Base-by-base conservation (phyloP, 345 rosid species). In the Turritis glabra region DNA sequence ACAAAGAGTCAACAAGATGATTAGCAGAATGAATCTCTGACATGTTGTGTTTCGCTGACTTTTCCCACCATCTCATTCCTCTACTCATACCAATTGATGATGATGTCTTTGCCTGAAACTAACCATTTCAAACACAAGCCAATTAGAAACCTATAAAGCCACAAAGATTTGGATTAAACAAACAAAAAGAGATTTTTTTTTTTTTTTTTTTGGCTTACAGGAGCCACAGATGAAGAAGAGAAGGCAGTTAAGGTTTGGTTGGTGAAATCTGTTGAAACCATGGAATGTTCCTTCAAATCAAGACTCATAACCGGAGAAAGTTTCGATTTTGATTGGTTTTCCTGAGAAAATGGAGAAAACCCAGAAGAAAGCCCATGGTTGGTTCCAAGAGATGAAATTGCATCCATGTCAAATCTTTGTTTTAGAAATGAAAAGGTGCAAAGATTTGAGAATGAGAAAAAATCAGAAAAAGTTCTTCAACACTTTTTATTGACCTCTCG, bases 51-150 rank as follows among this genome's bases (percentile, higher is more conserved):
- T 78, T 71, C 21, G 68, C 71, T 71, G 83, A 84, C 37, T 88
- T 88, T 37, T 90, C 92, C 97, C 96, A 88, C 97, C 97, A 90
- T 80, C 89, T 84, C 83, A 72, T 50, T 50, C 71, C 78, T 71
- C 79, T 85, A 55, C 90, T 73, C 30, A 80, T 84, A 75, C 85
- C 83, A 46, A 80, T 50, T 54, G 87, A 52, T 46, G 69, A 59
- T 40, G 64, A 33, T 57, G 84, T 72, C 72, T 78, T 84, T 51
- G 82, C 78, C 88, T 82, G 76, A 64, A 72, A 52, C 8, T 29
- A 56, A 3, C 67, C 67, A 71, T 18, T 38, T 40, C 23, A 17
- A 18, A 14, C 30, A 40, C 33, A 48, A 21, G 0, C n/a, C 6
- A 0, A 38, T 19, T 33, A 6, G 38, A 3, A 52, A 7, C 19